These are phyloP conservation scores for Pleurotus pulmonarius DNA, from an alignment of 768 basidiomycete species.

Conservation along the genomic window DNA sequence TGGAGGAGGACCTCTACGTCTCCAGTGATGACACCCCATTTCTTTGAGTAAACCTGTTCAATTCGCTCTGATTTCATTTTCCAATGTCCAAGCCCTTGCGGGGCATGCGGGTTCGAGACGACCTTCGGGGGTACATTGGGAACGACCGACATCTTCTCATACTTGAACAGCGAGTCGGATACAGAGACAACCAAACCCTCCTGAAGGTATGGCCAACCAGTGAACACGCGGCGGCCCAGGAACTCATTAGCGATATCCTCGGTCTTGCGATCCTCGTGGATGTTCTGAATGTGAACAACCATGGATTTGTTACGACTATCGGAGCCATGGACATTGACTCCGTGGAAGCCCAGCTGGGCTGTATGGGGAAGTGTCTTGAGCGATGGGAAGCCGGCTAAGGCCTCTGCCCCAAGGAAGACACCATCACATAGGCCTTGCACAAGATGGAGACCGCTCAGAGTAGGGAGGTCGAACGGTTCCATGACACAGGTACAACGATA, in stretches of 20 bases:
- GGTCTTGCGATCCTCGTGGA: slow-evolving; percentile 60
- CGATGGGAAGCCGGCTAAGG: slow-evolving; percentile 95
- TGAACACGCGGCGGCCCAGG: slow-evolving; percentile 74
- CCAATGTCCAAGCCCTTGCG: slow-evolving; percentile 70
- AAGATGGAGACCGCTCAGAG: slow-evolving; percentile 79
- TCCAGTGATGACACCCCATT: slow-evolving; percentile 82
- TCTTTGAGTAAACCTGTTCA: slow-evolving; percentile 85
- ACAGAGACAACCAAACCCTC: slow-evolving; percentile 87
- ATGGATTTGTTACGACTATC: slow-evolving; percentile 94
- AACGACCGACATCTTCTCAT: slow-evolving; percentile 64
- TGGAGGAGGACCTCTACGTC: slow-evolving; percentile 79
- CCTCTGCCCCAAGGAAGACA: slow-evolving; percentile 78
- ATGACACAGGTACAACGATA: slow-evolving; percentile 74
- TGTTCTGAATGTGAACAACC: slow-evolving; percentile 80
- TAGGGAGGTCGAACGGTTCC: slow-evolving; percentile 87
- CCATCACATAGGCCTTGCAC: slow-evolving; percentile 87
- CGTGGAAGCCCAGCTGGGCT: slow-evolving; percentile 75
- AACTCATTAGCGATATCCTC: slow-evolving; percentile 73
- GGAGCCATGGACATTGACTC: slow-evolving; percentile 89
- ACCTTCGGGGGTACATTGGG: slow-evolving; percentile 51
- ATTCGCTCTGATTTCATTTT: slow-evolving; percentile 77
- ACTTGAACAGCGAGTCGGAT: slow-evolving; percentile 84
- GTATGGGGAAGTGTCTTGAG: slow-evolving; percentile 84
- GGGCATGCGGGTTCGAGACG: slow-evolving; percentile 70
- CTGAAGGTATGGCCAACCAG: slow-evolving; percentile 93